Percentiles rank a stretch among this genome's conserved stretches.
Conservation (phyloP, 805 yeast species). For the Teunomyces panamensis region DNA sequence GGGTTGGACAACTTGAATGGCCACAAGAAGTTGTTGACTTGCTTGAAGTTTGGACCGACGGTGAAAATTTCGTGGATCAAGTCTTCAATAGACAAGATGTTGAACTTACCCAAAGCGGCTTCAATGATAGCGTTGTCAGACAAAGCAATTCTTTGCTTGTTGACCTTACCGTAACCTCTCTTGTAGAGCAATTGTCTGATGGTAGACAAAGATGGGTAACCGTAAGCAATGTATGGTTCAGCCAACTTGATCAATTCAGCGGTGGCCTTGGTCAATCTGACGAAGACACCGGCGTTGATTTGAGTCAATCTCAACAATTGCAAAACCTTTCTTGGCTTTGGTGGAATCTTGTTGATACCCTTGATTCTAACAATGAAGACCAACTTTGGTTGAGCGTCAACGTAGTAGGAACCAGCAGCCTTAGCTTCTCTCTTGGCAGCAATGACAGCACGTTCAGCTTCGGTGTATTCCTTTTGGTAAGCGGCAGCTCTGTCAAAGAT, state of each 20-base stretch:
- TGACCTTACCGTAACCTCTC: conserved; percentile 97
- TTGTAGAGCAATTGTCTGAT: conserved; percentile 91
- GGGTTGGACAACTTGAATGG: conserved; percentile 97
- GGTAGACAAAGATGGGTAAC: conserved; percentile 93
- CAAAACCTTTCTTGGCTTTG: conserved; percentile 98
- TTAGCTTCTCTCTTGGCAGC: conserved; percentile 90
- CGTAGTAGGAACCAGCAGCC: conserved; percentile 92
- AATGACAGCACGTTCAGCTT: conserved; percentile 84
- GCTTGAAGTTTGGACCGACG: conserved; percentile 98
- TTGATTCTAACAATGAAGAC: conserved; percentile 97
- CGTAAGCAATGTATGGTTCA: conserved; percentile 96
- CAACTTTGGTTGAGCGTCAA: conserved; percentile 90
- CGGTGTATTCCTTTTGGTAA: conserved; percentile 92
- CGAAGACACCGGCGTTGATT: conserved; percentile 93
- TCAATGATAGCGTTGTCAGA: conserved; percentile 86
- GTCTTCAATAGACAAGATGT: conserved; percentile 88
- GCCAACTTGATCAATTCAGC: conserved; percentile 86
- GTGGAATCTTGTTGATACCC: conserved; percentile 98
- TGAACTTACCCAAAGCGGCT: conserved; percentile 86
- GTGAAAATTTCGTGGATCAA: conserved; percentile 94
- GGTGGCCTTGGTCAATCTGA: conserved; percentile 94
- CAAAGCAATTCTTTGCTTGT: conserved; percentile 92
- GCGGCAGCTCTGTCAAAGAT: conserved; percentile 94
- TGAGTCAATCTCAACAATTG: conserved; percentile 91
- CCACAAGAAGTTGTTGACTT: conserved; percentile 97